Conservation (phyloP, 1,139 yeast species). For the Ogataea hybrid region DNA sequence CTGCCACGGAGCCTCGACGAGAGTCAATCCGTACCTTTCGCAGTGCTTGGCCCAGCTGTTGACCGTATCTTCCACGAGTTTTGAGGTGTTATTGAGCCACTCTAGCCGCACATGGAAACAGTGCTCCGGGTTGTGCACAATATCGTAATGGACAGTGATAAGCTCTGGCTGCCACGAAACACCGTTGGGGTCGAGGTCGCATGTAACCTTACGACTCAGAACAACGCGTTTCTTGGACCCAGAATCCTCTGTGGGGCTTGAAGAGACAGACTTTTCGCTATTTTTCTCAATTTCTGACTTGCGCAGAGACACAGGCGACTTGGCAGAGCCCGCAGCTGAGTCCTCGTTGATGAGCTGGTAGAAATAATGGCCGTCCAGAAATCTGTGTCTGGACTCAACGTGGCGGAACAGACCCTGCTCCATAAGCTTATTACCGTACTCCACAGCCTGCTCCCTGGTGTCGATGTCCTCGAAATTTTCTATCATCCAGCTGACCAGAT, state of each 20-base stretch:
- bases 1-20: conserved; percentile 93
- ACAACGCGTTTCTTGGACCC: conserved; percentile 35
- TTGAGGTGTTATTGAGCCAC: conserved; percentile 91
- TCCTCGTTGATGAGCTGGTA: conserved; percentile 63
- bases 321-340: background rate
- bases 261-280: conserved; percentile 2
- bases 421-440: conserved; percentile 77
- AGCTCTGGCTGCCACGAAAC: conserved; percentile 78
- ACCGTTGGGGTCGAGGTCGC: conserved; percentile 72
- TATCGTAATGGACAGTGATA: conserved; percentile 82
- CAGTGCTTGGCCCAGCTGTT: conserved; percentile 79
- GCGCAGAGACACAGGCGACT: conserved; percentile 10
- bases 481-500: conserved; percentile 80
- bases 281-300: conserved; percentile 9
- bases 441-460: conserved; percentile 78
- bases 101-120: conserved; percentile 89
- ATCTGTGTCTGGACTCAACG: conserved; percentile 79
- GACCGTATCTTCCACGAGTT: conserved; percentile 84
- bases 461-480: conserved; percentile 77
- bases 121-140: conserved; percentile 92
- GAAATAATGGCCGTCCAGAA: conserved; percentile 90
- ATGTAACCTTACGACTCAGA: conserved; percentile 59
- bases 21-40: conserved; percentile 77
- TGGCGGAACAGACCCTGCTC: conserved; percentile 69
- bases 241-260: background rate